Base-by-base conservation (phyloP, 306 rosid genomes). In the Dicorynia guianensis region DNA sequence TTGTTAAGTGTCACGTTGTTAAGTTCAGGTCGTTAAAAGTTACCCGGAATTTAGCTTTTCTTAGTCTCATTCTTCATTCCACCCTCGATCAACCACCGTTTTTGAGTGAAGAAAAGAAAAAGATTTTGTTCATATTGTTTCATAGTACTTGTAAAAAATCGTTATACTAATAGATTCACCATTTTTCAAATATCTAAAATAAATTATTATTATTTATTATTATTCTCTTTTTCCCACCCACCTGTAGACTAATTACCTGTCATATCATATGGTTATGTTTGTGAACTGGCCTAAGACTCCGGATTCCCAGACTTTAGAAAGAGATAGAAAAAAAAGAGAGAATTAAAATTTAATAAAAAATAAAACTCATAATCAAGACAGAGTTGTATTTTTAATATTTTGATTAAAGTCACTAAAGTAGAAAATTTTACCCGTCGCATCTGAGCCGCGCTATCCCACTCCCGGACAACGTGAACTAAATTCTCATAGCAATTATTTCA, bases 81-180 rank as follows among this genome's bases (percentile, higher is more conserved):
- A 44, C 54, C 76, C 67, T 63, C 62, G 42, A 11, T n/a, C 80
- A 56, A 69, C 64, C 0, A 25, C 30, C 15, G 38, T 57, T 20
- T 49, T 7, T 52, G 63, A 25, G 76, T 19, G 42, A 36, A 35
- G 63, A 11, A 30, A 72, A 57, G 25, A 46, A 20, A 71, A 55
- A 56, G 5, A 35, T 72, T 44, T 71, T 35, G 54, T 72, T 43
- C 42, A 44, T 74, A 48, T 42, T 14, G 43, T 6, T 65, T 59
- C 35, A 54, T 52, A 60, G 69, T 60, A 55, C 62, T 48, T 84
- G 85, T 67, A 80, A 67, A 84, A 70, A 56, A 35, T 14, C 55
- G 40, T 38, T 43, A 63, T 63, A 55, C 67, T 61, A 80, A 63
- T 52, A 56, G 14, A 13, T 34, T 7, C 7, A 20, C 30, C 66